Conservation (phyloP, 176 grass and related monocot species). For the Carex littledalei region DNA sequence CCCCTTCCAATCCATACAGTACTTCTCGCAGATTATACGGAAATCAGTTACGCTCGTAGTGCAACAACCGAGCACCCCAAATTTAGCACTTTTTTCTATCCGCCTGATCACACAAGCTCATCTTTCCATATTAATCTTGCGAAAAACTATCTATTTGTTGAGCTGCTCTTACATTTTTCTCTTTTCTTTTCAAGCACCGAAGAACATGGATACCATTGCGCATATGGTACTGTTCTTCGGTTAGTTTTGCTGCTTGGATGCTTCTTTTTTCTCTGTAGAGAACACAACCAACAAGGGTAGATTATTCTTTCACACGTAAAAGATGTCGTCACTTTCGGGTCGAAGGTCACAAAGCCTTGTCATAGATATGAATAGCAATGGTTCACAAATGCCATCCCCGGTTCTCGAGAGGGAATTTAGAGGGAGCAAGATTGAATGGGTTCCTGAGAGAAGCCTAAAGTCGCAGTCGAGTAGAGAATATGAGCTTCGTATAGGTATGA, state of each 20-base stretch:
- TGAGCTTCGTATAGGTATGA: conserved; percentile 33
- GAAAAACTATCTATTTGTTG: neutral
- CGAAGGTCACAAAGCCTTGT: conserved; percentile 17
- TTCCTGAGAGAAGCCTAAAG: conserved; percentile 7
- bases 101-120: neutral
- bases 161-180: neutral
- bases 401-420: conserved; percentile 23
- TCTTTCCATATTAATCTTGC: neutral
- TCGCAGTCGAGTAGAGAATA: neutral
- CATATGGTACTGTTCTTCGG: conserved; percentile 17
- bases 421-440: conserved; percentile 33
- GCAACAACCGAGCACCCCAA: neutral
- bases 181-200: neutral
- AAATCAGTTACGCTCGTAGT: neutral
- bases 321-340: conserved; percentile 34
- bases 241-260: conserved; percentile 5
- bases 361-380: neutral
- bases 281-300: conserved; percentile 43
- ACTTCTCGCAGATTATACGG: neutral
- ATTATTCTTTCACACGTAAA: conserved; percentile 25
- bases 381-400: neutral
- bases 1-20: neutral
- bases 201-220: neutral
- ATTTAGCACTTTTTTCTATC: neutral
- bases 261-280: conserved; percentile 30